Evolutionary conservation across 768 basidiomycete species (phyloP).

Genomic region (Boletus rex-veris): DNA sequence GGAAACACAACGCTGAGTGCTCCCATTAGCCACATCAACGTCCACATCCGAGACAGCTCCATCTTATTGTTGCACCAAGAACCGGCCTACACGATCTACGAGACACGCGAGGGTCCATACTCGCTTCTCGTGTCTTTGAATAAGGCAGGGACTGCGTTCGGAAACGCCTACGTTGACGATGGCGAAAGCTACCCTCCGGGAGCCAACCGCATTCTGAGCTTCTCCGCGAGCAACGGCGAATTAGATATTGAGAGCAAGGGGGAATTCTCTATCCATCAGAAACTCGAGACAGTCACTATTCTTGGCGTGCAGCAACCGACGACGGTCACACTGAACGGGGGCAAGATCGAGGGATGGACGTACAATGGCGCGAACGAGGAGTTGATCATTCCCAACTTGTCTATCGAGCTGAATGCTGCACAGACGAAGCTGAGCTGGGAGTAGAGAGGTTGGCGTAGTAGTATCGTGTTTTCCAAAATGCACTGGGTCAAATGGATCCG

Average conservation of each 20-base stretch:
- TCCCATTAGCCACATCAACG: conserved; percentile 71
- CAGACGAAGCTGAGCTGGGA: conserved; percentile 36
- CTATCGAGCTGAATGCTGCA: conserved; percentile 42
- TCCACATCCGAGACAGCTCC: conserved; percentile 69
- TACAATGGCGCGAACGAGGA: conserved; percentile 40
- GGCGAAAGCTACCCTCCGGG: conserved; percentile 60
- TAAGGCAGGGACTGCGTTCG: conserved; percentile 47
- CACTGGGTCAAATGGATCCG: no score
- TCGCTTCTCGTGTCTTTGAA: conserved; percentile 58
- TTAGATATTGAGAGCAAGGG: conserved; percentile 39
- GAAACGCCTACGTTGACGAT: conserved; percentile 67
- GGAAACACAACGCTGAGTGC: conserved; percentile 52
- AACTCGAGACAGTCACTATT: conserved; percentile 51
- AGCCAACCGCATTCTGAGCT: conserved; percentile 45
- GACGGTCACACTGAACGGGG: conserved; percentile 39
- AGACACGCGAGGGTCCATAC: conserved; percentile 61
- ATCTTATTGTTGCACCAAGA: conserved; percentile 59
- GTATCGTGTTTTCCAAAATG: no score
- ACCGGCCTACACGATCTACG: conserved; percentile 66
- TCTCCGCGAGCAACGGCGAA: conserved; percentile 35
- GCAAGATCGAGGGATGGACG: conserved; percentile 33
- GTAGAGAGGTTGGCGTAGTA: neutral
- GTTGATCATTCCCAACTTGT: conserved; percentile 38
- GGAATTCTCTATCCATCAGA: conserved; percentile 36
- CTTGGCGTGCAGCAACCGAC: conserved; percentile 51